These are phyloP conservation scores for Polyporus arcularius DNA, from an alignment of 768 basidiomycete genomes.

Conservation along the genomic window DNA sequence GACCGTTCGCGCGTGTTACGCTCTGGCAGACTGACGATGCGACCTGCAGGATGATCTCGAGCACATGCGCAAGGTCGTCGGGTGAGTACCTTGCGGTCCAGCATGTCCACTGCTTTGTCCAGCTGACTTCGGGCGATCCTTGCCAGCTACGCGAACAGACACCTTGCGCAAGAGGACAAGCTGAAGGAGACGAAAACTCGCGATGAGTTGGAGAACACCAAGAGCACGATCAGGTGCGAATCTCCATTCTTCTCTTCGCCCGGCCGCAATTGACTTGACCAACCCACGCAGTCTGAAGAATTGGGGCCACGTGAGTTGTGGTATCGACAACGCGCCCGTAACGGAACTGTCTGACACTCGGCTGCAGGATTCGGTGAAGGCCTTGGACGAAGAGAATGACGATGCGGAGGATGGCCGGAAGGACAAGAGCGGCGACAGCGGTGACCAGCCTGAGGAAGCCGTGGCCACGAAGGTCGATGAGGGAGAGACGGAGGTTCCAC, in stretches of 20 bases:
- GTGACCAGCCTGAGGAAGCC: neutral
- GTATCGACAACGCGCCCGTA: too few relatives aligned
- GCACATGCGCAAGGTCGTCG: conserved; percentile 36
- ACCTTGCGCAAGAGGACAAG: conserved; percentile 34
- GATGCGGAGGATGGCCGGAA: neutral
- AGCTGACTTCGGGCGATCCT: too few relatives aligned
- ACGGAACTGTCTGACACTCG: neutral
- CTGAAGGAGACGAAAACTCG: conserved; percentile 33
- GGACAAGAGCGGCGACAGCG: neutral
- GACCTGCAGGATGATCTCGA: conserved; percentile 29
- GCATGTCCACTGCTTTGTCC: too few relatives aligned
- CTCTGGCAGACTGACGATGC: neutral
- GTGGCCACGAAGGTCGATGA: neutral
- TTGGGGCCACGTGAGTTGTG: conserved; percentile 34
- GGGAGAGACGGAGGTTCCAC: neutral
- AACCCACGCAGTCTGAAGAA: conserved; percentile 28
- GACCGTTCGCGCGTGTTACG: neutral
- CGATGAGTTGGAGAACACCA: conserved; percentile 32
- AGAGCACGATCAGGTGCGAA: conserved; percentile 36
- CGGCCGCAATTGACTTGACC: neutral
- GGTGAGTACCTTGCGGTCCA: conserved; percentile 19
- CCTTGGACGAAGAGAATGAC: conserved; percentile 19
- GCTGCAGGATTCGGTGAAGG: conserved; percentile 32
- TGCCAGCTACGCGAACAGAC: conserved; percentile 32
- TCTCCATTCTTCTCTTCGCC: neutral